Evolutionary conservation across 352 stramenopile genomes (phyloP).

Genomic region (Phytophthora foliorum): DNA sequence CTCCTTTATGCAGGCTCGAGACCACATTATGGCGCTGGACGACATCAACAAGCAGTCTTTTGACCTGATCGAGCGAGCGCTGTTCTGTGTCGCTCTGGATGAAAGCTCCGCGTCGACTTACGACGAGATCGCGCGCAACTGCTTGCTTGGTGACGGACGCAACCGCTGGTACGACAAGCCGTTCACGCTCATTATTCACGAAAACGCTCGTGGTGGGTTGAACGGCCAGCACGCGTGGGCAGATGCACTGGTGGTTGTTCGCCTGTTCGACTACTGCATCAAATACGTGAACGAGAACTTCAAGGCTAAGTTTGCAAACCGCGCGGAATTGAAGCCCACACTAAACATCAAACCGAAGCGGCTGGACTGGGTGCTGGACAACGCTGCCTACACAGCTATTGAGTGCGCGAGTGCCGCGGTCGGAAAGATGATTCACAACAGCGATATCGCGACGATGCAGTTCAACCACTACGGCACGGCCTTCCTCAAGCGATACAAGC

Average conservation of each 20-base stretch:
- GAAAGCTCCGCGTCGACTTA: constrained; percentile 86
- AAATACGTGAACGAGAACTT: constrained; percentile 94
- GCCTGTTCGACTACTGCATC: constrained; percentile 95
- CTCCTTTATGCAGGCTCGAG: constrained; percentile 55
- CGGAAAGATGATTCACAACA: constrained; percentile 93
- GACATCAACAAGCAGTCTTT: constrained; percentile 92
- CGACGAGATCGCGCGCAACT: constrained; percentile 90
- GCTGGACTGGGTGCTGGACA: constrained; percentile 88
- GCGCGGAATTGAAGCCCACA: constrained; percentile 72
- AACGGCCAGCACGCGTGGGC: constrained; percentile 98
- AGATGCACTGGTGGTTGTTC: constrained; percentile 96
- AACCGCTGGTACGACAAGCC: constrained; percentile 99
- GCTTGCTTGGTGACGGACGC: constrained; percentile 87
- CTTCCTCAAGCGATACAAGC: constrained; percentile 95
- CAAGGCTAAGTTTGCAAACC: constrained; percentile 86
- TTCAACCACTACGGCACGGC: constrained; percentile 94
- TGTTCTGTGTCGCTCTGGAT: constrained; percentile 95
- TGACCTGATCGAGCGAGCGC: constrained; percentile 92
- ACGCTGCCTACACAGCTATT: constrained; percentile 82
- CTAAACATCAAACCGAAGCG: constrained; percentile 74
- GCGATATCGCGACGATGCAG: constrained; percentile 91
- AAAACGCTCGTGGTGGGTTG: constrained; percentile 96
- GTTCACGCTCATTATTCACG: constrained; percentile 96
- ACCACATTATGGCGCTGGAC: constrained; percentile 89
- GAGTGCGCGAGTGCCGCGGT: constrained; percentile 91